Evolutionary conservation across 2,329 filamentous ascomycete genomes (phyloP), one percentile per base, ranked within the genome.

Genomic region (Lachnellula subtilissima): DNA sequence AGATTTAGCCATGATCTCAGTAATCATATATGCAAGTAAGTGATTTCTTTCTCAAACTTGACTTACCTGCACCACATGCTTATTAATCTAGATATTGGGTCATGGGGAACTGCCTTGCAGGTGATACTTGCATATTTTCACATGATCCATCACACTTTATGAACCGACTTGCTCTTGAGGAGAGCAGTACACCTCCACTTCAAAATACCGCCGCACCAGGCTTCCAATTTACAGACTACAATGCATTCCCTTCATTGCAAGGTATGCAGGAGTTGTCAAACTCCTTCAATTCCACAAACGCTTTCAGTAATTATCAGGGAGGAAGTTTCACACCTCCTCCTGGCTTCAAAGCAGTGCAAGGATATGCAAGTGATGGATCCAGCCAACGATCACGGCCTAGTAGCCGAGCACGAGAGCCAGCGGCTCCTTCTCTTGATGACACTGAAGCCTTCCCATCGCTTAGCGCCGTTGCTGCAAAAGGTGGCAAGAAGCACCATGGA

Each of bases 21-120:
- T 69, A 95, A 89, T 69, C 94, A 97, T 67, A 82, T 99, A 60
- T 99, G 94, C 92, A 97, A 97, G 90, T 95, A 78, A 81, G 90
- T 66, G 50, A 48, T 53, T 43, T 45, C 52, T 45, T 40, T 48
- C 8, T 57, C 57, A 35, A 52, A 22, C 17, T 36, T 45, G 11
- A 45, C 17, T 19, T 54, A 14, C 47, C 49, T 47, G 5, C 35
- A 52, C 42, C 35, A 53, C 22, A 40, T 61, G 54, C 58, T 65
- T 53, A 54, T 61, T 54, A 53, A 49, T 52, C 45, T 52, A 94
- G 89, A 71, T 97, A 97, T 71, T 99, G 92, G 90, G 81, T 99
- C 52, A 91, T 91, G 75, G 94, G 94, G 1, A 97, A 93, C 67
- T 99, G 94, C 70, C 81, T 99, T 36, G 94, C 94, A 19, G 93